Base-by-base conservation (phyloP, 768 basidiomycete genomes). In the Tulasnella calospora region DNA sequence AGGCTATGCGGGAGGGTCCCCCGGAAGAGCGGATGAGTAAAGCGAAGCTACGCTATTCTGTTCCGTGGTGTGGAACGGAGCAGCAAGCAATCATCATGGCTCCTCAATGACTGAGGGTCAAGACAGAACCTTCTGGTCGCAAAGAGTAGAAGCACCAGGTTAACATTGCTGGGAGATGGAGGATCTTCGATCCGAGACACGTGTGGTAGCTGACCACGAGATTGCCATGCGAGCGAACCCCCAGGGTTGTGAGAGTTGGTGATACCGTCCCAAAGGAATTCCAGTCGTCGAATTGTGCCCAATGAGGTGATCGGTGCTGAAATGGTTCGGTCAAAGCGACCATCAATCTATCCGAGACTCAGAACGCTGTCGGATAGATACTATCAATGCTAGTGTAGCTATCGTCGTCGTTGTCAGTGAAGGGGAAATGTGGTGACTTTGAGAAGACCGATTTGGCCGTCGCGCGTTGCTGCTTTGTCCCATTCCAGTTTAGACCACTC, bases 371-470 rank as follows among this genome's bases (percentile, higher is more conserved):
- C 61, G 61, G 33, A 7, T 10, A 67, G 61, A 27, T 35, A 67
- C 61, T 13, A 67, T 33, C 61, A 30, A 67, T 67, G n/a, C 33
- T 13, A 17, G 9, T 17, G 61, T 67, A 27, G 33, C 61, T 17
- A 35, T 33, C 61, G 61, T 35, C 27, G 61, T 27, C 61, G 61
- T 35, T 27, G 61, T 35, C 61, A 13, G 0, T 27, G 61, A 2
- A 19, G 6, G 15, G 9, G 61, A 19, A 35, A 27, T 35, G 33
- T 67, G 61, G 61, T 33, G 33, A 35, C 61, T 33, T 67, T 67
- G 61, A 67, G 61, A 67, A 67, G 61, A 67, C 61, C 61, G 61
- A 67, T 9, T 67, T 67, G 61, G 61, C 61, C 61, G 61, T 67
- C 61, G 61, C 61, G 61, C 27, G 61, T 61, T 33, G 61, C 33